Evolutionary conservation across 192 early-diverging fungal species (phyloP), one percentile per base, ranked within the genome.

Genomic region (Entophlyctis luteolus): DNA sequence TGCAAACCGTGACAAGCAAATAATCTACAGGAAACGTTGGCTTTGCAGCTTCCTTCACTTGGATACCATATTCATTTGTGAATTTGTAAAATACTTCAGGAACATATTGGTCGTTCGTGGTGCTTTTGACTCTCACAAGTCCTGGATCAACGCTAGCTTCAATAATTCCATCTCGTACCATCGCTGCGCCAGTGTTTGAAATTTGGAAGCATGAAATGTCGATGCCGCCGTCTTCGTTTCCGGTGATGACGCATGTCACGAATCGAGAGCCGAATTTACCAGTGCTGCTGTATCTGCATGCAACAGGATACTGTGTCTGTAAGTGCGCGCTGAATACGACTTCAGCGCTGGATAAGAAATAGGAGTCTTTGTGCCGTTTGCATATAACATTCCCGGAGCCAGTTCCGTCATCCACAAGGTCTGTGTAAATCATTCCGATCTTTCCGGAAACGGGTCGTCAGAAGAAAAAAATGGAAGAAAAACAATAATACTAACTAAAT

Each of bases 21-120:
- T 99, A 98, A 63, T 99, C 95, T 0, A 98, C 88, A 0, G 96
- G 96, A 70, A 98, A 99, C 2, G 93, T 90, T 0, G 95, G 95
- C 67, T 95, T 94, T 22, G 96, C 95, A 29, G 88, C 83, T 48
- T 93, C 85, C 55, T 93, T 83, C 3, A 98, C 95, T 35, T 86
- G 73, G 10, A 93, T 72, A 20, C 87, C 87, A 77, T 99, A 99
- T 72, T 96, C 85, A 82, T 99, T 99, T 70, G 87, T 93, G 75
- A 91, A 94, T 73, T 89, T 90, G 82, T 96, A 99, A 69, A 96
- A 93, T 20, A 99, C 88, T 37, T 99, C 96, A 0, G 95, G 96
- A 22, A 99, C 90, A 72, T 99, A 99, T 25, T 90, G 84, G 34
- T 88, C 81, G 59, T 80, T 75, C 4, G 85, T 87, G 20, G 86